Evolutionary conservation across 1,139 yeast species (phyloP).

Genomic region (Pichia sp.): DNA sequence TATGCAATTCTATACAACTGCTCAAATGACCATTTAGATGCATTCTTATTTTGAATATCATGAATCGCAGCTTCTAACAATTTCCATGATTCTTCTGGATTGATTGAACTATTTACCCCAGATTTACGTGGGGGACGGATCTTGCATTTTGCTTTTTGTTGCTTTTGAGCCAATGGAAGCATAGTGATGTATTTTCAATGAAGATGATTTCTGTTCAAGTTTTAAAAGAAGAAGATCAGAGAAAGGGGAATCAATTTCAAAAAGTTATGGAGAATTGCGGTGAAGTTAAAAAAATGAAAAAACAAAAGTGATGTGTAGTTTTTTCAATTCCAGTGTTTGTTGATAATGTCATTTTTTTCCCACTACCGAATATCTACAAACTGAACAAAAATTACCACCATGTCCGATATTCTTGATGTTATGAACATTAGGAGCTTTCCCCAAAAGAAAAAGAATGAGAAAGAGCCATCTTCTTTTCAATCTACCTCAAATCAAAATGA

Average conservation of each 20-base stretch:
- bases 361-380: not conserved
- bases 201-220: not conserved
- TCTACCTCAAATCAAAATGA: slow-evolving; percentile 8
- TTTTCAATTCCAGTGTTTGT: not conserved
- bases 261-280: not conserved
- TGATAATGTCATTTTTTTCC: not conserved
- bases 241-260: not conserved
- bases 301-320: not conserved
- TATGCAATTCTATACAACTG: slow-evolving; percentile 80
- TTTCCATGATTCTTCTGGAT: slow-evolving; percentile 66
- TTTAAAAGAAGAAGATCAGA: not conserved
- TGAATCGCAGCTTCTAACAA: slow-evolving; percentile 65
- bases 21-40: slow-evolving; percentile 74
- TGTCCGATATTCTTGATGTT: slow-evolving; percentile 59
- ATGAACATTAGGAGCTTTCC: slow-evolving; percentile 49
- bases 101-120: slow-evolving; percentile 38
- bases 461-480: slow-evolving; percentile 9
- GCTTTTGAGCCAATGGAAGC: slow-evolving; percentile 25
- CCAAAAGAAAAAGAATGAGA: slow-evolving; percentile 28
- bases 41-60: slow-evolving; percentile 70
- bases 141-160: slow-evolving; percentile 34
- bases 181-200: not conserved
- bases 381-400: not conserved
- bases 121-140: slow-evolving; percentile 68
- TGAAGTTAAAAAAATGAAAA: not conserved